Percentiles rank a stretch among this genome's conserved stretches.
Conservation (phyloP, 805 yeast species). For the Cyberlindnera japonica region DNA sequence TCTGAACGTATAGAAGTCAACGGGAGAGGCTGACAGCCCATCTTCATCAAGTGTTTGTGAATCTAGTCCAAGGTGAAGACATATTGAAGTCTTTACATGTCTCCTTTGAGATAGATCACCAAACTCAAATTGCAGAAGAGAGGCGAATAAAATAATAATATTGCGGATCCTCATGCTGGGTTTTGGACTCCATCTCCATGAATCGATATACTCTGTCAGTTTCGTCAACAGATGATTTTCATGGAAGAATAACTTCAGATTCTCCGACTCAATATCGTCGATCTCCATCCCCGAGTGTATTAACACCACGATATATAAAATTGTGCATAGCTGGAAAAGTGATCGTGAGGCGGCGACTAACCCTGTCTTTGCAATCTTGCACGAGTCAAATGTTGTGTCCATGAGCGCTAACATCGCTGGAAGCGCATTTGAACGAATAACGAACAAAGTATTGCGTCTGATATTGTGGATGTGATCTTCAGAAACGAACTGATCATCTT, state of each 20-base stretch:
- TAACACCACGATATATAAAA: slow-evolving; percentile 13
- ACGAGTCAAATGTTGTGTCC: slow-evolving; percentile 8
- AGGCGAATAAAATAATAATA: slow-evolving; percentile 50
- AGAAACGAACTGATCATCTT: slow-evolving; percentile 8
- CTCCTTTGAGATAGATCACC: slow-evolving; percentile 48
- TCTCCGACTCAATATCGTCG: slow-evolving; percentile 4
- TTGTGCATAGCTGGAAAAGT: slow-evolving; percentile 15
- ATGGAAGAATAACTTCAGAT: slow-evolving; percentile 17
- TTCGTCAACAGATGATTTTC: slow-evolving; percentile 39
- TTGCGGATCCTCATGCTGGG: slow-evolving; percentile 50
- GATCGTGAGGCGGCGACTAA: slow-evolving; percentile 13
- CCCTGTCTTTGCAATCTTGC: slow-evolving; percentile 2
- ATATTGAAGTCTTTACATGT: slow-evolving; percentile 44
- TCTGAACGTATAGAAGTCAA: slow-evolving; percentile 79
- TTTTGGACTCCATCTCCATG: slow-evolving; percentile 59
- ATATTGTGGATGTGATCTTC: slow-evolving; percentile 11
- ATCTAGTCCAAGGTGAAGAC: slow-evolving; percentile 35
- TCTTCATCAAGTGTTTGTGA: slow-evolving; percentile 28
- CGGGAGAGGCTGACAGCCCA: slow-evolving; percentile 63
- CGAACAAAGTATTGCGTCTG: slow-evolving; percentile 7
- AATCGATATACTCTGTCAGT: slow-evolving; percentile 50
- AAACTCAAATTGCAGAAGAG: slow-evolving; percentile 53
- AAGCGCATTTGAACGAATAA: slow-evolving; percentile 8
- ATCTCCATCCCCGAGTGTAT: slow-evolving; percentile 6
- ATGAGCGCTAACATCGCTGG: slow-evolving; percentile 8